Evolutionary conservation across 768 basidiomycete genomes (phyloP).

Genomic region (Podaxis carcinomalis): DNA sequence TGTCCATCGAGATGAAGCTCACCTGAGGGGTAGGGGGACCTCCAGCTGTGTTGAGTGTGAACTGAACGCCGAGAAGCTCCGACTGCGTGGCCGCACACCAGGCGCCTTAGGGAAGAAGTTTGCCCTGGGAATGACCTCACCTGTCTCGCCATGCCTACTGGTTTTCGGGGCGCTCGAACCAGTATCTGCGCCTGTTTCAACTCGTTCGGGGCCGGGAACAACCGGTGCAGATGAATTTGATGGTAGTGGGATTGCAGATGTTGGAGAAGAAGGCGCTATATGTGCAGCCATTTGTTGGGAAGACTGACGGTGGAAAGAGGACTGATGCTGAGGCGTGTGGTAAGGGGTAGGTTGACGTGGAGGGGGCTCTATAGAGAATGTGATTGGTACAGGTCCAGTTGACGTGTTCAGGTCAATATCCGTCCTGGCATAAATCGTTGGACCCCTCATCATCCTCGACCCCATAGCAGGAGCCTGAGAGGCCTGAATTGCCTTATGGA

Average conservation of each 20-base stretch:
- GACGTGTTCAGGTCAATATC: constrained; percentile 46
- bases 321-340: constrained; percentile 10
- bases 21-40: constrained; percentile 28
- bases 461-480: neutral
- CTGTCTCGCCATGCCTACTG: neutral
- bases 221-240: neutral
- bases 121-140: constrained; percentile 43
- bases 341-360: neutral
- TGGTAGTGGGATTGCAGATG: neutral
- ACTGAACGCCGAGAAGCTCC: constrained; percentile 76
- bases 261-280: neutral
- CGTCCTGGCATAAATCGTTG: constrained; percentile 61
- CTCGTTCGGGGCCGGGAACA: neutral
- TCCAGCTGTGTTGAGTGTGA: constrained; percentile 25
- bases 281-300: constrained; percentile 1
- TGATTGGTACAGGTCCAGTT: constrained; percentile 56
- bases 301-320: constrained; percentile 3
- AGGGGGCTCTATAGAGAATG: constrained; percentile 51
- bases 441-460: constrained; percentile 20
- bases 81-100: constrained; percentile 56
- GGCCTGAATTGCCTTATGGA: constrained; percentile 4
- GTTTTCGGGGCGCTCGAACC: neutral
- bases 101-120: constrained; percentile 61
- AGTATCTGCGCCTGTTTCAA: neutral
- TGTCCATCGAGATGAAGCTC: neutral